phyloP scores from a whole-genome alignment of 23 red algal species.

The Rhodosorus marinus region DNA sequence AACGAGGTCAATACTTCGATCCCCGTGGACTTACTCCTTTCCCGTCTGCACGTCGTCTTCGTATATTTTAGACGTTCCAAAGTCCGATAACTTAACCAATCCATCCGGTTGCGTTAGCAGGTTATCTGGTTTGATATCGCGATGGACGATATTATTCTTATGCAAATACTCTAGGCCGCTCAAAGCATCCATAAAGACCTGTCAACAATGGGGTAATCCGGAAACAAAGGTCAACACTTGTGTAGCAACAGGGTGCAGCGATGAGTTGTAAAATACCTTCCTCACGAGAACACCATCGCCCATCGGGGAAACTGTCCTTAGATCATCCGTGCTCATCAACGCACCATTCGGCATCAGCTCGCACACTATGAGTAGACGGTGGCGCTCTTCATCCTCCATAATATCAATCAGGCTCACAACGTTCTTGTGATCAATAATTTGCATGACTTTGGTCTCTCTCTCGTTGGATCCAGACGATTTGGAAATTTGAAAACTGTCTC shows the following conservation, averaged over 20 bases:
- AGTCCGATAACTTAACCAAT: conserved; percentile 59
- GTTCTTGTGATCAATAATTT: conserved; percentile 27
- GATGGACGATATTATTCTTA: conserved; percentile 34
- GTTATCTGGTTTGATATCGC: conserved; percentile 74
- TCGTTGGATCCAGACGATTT: no score
- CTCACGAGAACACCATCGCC: no score
- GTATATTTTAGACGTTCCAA: conserved; percentile 24
- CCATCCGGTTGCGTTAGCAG: conserved; percentile 26
- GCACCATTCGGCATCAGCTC: conserved; percentile 45
- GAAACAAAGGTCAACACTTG: no score
- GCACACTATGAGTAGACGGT: conserved; percentile 59
- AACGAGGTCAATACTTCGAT: conserved; percentile 30
- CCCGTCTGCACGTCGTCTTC: conserved; percentile 14
- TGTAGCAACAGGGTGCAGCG: no score
- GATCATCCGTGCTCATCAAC: conserved; percentile 38
- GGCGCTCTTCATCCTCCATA: conserved; percentile 26
- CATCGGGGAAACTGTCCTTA: conserved; percentile 17
- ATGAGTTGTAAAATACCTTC: no score
- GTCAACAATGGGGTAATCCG: conserved; percentile 9
- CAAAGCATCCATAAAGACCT: conserved; percentile 34
- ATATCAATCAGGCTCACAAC: conserved; percentile 35
- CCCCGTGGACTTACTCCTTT: conserved; percentile 19
- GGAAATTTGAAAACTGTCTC: no score
- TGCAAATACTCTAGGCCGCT: conserved; percentile 43
- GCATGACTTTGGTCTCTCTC: no score